Base-by-base conservation (phyloP, 306 rosid species). In the Erythrophleum fordii region DNA sequence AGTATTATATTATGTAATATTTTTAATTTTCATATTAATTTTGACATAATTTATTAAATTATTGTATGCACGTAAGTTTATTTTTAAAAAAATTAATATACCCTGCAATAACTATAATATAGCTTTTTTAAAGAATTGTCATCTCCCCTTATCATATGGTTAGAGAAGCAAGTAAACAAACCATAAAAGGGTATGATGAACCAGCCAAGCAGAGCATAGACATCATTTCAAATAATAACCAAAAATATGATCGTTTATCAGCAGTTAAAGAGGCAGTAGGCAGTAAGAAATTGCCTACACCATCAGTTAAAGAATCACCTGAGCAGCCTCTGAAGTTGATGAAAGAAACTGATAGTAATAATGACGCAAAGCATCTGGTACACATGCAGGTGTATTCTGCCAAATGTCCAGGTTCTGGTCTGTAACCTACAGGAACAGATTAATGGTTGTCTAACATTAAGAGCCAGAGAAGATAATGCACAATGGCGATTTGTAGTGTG, bases 351-450 rank as follows among this genome's bases (percentile, higher is more conserved):
- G 90, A 86, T 93, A 93, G 85, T 95, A 95, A 79, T 95, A 95
- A 89, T 95, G 98, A 56, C 99, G 97, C 83, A 95, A 79, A 73
- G 99, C 98, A 90, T 95, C 99, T 56, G 97, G 92, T 65, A 95
- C 99, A 71, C 89, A 88, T 72, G 99, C 98, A 51, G 98, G 91
- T 75, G 96, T 82, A 64, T 86, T 86, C 83, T 92, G 91, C 98
- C 98, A 93, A 84, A 77, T 83, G 77, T 93, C 97, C 86, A 95
- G 86, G 81, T 93, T 80, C 86, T 95, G 98, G 76, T 89, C 98
- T 66, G 96, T 71, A 75, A 95, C 97, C 99, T 95, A 87, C 76
- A 84, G 45, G 37, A 68, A 80, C 64, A 80, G 84, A 83, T 75
- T 69, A 76, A 49, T 61, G 58, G 76, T 35, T 48, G 53, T 61